Conservation (phyloP, 2,329 filamentous ascomycete species). For the Stemphylium beticola region DNA sequence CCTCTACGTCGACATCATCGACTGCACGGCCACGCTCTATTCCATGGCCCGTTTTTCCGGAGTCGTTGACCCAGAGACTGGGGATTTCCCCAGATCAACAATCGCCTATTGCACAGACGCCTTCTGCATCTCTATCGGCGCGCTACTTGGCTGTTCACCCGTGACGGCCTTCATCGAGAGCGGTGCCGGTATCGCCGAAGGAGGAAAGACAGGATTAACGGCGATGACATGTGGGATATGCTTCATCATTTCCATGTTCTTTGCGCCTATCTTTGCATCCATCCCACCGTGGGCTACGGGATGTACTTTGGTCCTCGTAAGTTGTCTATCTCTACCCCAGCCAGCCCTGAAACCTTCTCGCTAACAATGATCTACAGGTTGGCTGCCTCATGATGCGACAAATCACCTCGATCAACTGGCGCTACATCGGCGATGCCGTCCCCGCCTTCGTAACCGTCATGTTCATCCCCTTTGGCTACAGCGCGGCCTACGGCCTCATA, state of each 20-base stretch:
- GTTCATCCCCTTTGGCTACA: slow-evolving; percentile 89
- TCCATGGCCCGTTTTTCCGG: slow-evolving; percentile 86
- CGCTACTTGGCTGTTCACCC: slow-evolving; percentile 77
- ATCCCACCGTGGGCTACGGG: slow-evolving; percentile 90
- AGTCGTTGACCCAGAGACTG: slow-evolving; percentile 78
- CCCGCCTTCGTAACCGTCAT: slow-evolving; percentile 84
- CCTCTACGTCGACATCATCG: slow-evolving; percentile 89
- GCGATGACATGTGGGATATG: slow-evolving; percentile 79
- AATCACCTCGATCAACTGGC: slow-evolving; percentile 85
- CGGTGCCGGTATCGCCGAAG: slow-evolving; percentile 86
- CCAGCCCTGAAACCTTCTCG: not conserved
- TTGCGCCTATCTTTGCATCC: slow-evolving; percentile 87
- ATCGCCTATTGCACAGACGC: slow-evolving; percentile 86
- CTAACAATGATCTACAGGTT: slow-evolving; percentile 36
- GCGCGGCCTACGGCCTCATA: slow-evolving; percentile 85
- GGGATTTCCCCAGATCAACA: slow-evolving; percentile 86
- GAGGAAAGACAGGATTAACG: slow-evolving; percentile 81
- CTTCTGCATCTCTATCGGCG: slow-evolving; percentile 78
- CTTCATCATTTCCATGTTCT: slow-evolving; percentile 88
- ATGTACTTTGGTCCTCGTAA: slow-evolving; percentile 78
- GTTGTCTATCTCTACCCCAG: slow-evolving; percentile 9
- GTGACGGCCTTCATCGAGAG: slow-evolving; percentile 89
- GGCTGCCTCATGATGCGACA: slow-evolving; percentile 79
- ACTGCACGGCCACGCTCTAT: slow-evolving; percentile 85
- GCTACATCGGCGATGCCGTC: slow-evolving; percentile 80